Base-by-base conservation (phyloP, 352 stramenopile species). In the Phytopythium sindhum region DNA sequence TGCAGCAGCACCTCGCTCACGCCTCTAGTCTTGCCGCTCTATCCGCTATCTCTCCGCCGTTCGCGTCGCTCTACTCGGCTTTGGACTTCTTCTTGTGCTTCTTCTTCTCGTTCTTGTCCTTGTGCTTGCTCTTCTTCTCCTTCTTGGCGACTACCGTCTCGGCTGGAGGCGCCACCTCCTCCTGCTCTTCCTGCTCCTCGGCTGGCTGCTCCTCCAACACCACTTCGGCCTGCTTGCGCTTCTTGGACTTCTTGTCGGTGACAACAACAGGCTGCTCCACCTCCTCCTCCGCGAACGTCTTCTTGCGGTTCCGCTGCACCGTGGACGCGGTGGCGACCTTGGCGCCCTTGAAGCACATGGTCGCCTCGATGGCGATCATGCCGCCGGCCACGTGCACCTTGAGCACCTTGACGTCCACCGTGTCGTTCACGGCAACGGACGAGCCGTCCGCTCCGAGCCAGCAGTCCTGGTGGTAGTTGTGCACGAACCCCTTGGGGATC, bases 341-440 rank as follows among this genome's bases (percentile, higher is more conserved):
- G 33, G 28, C 33, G 12, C 37, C 65, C 63, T 72, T 63, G 45
- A 73, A 67, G 11, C 81, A 80, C 85, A 94, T 91, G 23, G 81
- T 85, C 9, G 74, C 84, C 60, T 92, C 84, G 67, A 95, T 91
- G 37, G 86, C 81, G 62, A 95, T 83, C 77, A 95, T 89, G 1
- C 81, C 84, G 37, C 84, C 79, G 29, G 86, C 81, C 57, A 90
- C 78, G 60, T 90, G 82, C 24, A 94, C 78, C 35, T 82, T 72
- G 41, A 88, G 47, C 28, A 94, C 84, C 66, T 83, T 79, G 1
- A 93, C 85, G 42, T 82, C 61, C 14, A 95, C 80, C n/a, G 75
- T 73, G 35, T 91, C 73, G 56, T 84, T 69, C 33, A 93, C 71
- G 0, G 77, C 69, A 51, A 95, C 90, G 10, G 77, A 77, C 28